Conservation (phyloP, 2,329 filamentous ascomycete genomes). For the Neobulgaria alba region DNA sequence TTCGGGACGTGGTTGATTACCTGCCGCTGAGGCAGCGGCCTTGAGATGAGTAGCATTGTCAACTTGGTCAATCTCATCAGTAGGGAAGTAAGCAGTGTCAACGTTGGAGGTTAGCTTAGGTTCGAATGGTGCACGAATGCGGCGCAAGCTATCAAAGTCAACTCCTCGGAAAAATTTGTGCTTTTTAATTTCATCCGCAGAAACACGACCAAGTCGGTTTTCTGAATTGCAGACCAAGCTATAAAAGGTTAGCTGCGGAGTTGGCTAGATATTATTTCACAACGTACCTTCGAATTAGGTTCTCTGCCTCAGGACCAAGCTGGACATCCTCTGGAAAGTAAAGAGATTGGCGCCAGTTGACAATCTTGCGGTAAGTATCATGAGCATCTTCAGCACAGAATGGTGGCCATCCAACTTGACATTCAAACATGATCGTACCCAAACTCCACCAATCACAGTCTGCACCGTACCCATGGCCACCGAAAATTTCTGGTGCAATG, state of each 20-base stretch:
- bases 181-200: constrained; percentile 84
- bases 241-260: constrained; percentile 21
- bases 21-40: constrained; percentile 55
- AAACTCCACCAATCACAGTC: constrained; percentile 99
- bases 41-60: constrained; percentile 84
- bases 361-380: constrained; percentile 98
- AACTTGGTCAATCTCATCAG: constrained; percentile 95
- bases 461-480: constrained; percentile 89
- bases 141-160: constrained; percentile 84
- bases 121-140: constrained; percentile 92
- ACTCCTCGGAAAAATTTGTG: constrained; percentile 97
- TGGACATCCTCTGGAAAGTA: constrained; percentile 96
- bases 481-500: constrained; percentile 97
- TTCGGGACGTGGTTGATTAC: constrained; percentile 51
- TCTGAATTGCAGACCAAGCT: constrained; percentile 93
- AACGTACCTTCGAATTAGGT: constrained; percentile 78
- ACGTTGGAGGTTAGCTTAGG: constrained; percentile 87
- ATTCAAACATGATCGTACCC: constrained; percentile 99
- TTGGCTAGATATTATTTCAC: background rate
- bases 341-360: constrained; percentile 92
- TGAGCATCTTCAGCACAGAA: constrained; percentile 98
- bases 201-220: constrained; percentile 79
- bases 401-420: constrained; percentile 94
- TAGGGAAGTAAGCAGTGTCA: constrained; percentile 97
- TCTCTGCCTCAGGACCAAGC: constrained; percentile 79